Conservation (phyloP, 768 basidiomycete species). For the Mycena alexandri region DNA sequence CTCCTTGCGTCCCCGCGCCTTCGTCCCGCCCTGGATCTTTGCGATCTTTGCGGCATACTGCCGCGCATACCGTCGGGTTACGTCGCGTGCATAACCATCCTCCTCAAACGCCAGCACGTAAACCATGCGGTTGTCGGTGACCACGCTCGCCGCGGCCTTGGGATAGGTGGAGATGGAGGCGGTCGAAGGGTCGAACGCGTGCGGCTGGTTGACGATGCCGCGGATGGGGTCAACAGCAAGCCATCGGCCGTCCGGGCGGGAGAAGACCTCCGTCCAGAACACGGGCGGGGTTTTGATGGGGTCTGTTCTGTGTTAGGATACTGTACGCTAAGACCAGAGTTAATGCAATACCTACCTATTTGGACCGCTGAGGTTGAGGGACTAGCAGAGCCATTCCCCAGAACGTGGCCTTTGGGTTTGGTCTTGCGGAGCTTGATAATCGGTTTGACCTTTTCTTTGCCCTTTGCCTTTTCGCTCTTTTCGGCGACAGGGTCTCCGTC, state of each 20-base stretch:
- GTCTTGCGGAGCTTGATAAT: conserved; percentile 70
- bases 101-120: conserved; percentile 97
- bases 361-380: conserved; percentile 20
- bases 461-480: conserved; percentile 65
- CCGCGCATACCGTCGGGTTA: conserved; percentile 89
- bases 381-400: conserved; percentile 47
- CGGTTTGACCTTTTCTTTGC: conserved; percentile 68
- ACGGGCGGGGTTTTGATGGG: conserved; percentile 81
- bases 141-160: conserved; percentile 45
- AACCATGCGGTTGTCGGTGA: conserved; percentile 83
- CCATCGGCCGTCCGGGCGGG: conserved; percentile 92
- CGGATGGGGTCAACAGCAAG: conserved; percentile 92
- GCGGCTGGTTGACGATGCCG: conserved; percentile 82
- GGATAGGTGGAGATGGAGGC: conserved; percentile 37
- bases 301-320: conserved; percentile 49
- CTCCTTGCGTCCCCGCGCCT: conserved; percentile 66
- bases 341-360: conserved; percentile 14
- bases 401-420: conserved; percentile 63
- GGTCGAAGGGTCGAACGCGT: conserved; percentile 80
- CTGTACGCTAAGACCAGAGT: neutral
- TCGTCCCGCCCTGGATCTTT: conserved; percentile 77
- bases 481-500: conserved; percentile 50
- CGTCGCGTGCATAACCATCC: conserved; percentile 92
- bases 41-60: conserved; percentile 84
- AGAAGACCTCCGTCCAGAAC: conserved; percentile 98